These are phyloP conservation scores for Penicillium macrosclerotiorum DNA, from an alignment of 495 filamentous ascomycete genomes.

Conservation along the genomic window DNA sequence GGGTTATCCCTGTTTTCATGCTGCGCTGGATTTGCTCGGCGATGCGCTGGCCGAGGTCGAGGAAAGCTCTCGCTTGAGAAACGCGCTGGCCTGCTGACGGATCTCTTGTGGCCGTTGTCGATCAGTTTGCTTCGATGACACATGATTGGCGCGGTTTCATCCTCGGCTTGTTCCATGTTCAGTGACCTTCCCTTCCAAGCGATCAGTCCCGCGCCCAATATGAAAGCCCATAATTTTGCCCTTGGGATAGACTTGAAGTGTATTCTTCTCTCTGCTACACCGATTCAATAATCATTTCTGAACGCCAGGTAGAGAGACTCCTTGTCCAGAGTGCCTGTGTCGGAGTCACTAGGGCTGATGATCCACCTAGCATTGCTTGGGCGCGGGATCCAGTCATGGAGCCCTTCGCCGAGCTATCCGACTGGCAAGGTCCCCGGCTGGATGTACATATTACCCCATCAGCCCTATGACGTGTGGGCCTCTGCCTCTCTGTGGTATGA, in stretches of 20 bases:
- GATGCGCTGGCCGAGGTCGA: slow-evolving; percentile 10
- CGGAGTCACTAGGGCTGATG: not conserved
- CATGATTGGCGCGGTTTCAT: no score
- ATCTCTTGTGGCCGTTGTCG: slow-evolving; percentile 1
- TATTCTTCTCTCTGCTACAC: no score
- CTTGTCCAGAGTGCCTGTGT: no score
- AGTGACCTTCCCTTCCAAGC: no score
- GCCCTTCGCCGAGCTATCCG: not conserved
- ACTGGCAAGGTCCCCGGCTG: not conserved
- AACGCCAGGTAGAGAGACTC: no score
- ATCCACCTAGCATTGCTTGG: not conserved
- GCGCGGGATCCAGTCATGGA: not conserved
- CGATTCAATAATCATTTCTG: no score
- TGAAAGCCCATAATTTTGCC: no score
- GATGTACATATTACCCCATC: slow-evolving; percentile 5
- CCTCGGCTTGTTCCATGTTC: no score
- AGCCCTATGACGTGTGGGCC: slow-evolving; percentile 29
- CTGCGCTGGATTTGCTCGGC: not conserved
- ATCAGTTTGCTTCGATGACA: no score
- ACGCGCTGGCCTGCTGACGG: not conserved
- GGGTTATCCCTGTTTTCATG: slow-evolving; percentile 10
- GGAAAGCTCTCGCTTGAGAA: not conserved
- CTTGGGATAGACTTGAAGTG: no score
- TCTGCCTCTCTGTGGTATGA: no score
- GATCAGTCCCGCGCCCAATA: no score